Base-by-base conservation (phyloP, 2,329 filamentous ascomycete species). In the Raffaelea ambrosiae region DNA sequence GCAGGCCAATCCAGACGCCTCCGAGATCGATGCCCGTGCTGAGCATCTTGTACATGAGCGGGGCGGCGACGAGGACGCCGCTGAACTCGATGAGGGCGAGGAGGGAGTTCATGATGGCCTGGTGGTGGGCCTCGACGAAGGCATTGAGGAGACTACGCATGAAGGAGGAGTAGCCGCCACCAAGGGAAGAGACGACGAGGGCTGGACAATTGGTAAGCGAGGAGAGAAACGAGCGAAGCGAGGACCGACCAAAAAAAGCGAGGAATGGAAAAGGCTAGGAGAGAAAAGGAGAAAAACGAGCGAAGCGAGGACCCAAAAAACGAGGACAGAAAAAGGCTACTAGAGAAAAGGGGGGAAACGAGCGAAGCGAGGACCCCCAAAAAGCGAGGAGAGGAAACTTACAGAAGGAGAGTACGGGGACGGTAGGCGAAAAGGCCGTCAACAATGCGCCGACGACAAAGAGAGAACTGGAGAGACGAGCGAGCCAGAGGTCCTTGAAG, bases 61-160 rank as follows among this genome's bases (percentile, higher is more conserved):
- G 75, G 1, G 67, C 65, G 0, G 67, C 68, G 5, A 71, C 43
- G 50, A 77, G 67, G 2, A 68, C 54, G n/a, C 75, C 71, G 11
- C 70, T 38, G 9, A 67, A 71, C 51, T 81, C 74, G 29, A 74
- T 57, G 21, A 77, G 64, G 3, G 69, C 66, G 10, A 81, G 63
- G 4, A 74, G 62, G 4, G 71, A 73, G 56, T 79, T 81, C 21
- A 79, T 61, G 0, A 71, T 70, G 20, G 73, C 77, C 13, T 78
- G 65, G 4, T 77, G 71, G 49, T 76, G 69, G 20, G 70, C 66
- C 53, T 76, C 73, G 13, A 81, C 72, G 11, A 79, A 57, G 10
- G 68, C 66, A 40, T 72, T 77, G n/a, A 79, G 58, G 7, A 80
- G 59, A 3, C 70, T 72, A 31, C 77, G 67, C 18, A 72, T 57